Evolutionary conservation across 2,329 filamentous ascomycete genomes (phyloP).

Genomic region (Venturia aucupariae): DNA sequence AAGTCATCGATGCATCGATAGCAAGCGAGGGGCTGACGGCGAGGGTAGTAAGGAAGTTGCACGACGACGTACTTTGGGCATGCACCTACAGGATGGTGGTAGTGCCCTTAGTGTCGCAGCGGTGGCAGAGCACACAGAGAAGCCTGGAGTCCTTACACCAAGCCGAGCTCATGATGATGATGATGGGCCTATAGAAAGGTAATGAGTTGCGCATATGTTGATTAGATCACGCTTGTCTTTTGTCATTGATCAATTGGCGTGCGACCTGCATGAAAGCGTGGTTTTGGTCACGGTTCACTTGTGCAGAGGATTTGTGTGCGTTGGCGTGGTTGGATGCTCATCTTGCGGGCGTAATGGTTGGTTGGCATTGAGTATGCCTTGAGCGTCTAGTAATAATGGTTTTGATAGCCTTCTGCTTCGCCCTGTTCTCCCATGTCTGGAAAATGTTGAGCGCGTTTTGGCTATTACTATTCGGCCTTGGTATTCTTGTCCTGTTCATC

Average conservation of each 20-base stretch:
- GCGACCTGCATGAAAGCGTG: not conserved
- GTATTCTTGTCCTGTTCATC: too few species aligned
- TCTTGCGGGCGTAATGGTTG: not conserved
- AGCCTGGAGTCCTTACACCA: constrained; percentile 33
- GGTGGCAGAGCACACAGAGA: constrained; percentile 31
- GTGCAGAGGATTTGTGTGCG: not conserved
- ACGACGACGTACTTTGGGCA: constrained; percentile 29
- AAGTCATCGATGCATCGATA: constrained; percentile 10
- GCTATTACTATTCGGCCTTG: too few species aligned
- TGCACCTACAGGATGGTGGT: constrained; percentile 27
- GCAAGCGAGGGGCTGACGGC: constrained; percentile 18
- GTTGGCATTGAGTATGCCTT: not conserved
- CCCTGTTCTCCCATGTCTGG: not conserved
- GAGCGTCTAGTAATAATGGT: not conserved
- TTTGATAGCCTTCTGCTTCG: not conserved
- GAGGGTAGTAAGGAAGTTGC: constrained; percentile 30
- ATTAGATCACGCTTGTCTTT: not conserved
- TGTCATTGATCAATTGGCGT: too few species aligned
- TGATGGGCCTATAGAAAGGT: not conserved
- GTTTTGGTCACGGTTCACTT: not conserved
- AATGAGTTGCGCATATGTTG: not conserved
- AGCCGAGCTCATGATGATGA: constrained; percentile 19
- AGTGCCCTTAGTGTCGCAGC: constrained; percentile 30
- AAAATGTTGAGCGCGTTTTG: too few species aligned
- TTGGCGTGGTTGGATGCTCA: not conserved